These are phyloP conservation scores for Mortierella alpina DNA, from an alignment of 192 early-diverging fungal species.

Conservation along the genomic window DNA sequence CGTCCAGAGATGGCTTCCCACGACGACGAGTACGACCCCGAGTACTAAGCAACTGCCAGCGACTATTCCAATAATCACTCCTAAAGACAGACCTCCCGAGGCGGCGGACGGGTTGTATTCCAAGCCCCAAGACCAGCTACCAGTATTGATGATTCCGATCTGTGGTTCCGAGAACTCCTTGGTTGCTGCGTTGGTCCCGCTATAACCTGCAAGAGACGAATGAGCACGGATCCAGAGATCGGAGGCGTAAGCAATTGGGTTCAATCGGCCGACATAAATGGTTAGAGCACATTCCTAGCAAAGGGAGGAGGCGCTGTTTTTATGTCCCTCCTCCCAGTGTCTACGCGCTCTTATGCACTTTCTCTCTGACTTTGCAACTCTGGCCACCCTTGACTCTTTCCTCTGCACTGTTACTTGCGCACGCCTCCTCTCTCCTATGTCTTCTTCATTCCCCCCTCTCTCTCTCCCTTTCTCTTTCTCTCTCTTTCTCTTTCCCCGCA, in stretches of 20 bases:
- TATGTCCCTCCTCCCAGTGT: no score
- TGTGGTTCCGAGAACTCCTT: constrained; percentile 20
- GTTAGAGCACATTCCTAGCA: no score
- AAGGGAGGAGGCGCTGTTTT: no score
- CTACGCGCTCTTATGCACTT: no score
- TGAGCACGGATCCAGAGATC: background rate
- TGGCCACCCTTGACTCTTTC: no score
- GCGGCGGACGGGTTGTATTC: background rate
- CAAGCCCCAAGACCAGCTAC: constrained; percentile 5
- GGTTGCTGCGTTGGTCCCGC: background rate
- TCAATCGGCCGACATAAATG: no score
- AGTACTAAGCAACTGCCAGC: constrained; percentile 7
- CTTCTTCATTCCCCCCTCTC: background rate
- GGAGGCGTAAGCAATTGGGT: background rate
- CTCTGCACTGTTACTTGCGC: no score
- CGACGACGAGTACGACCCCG: background rate
- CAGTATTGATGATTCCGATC: constrained; percentile 16
- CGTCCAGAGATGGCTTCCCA: background rate
- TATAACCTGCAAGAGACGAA: background rate
- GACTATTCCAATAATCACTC: constrained; percentile 17
- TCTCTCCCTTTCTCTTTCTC: background rate
- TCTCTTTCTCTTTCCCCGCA: background rate
- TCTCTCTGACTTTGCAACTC: no score
- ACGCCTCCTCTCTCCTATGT: no score
- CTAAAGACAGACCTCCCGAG: background rate